phyloP scores from a whole-genome alignment of 2,329 filamentous ascomycete species.

The Ceratocystiopsis sp. region DNA sequence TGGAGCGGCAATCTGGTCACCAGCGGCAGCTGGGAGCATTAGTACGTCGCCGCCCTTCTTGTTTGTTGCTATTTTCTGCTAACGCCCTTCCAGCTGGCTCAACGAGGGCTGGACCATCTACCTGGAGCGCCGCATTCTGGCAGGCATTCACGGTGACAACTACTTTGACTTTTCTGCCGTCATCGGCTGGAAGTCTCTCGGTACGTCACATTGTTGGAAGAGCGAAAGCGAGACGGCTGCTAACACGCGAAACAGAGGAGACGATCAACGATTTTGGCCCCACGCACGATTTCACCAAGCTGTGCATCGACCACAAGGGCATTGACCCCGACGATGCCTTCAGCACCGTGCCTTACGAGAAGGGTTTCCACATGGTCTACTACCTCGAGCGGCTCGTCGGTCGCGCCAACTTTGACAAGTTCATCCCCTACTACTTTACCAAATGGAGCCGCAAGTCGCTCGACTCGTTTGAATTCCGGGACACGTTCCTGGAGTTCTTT shows the following conservation, averaged over 20 bases:
- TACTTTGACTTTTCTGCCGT: conserved; percentile 90
- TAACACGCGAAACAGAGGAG: conserved; percentile 34
- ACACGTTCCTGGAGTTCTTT: conserved; percentile 77
- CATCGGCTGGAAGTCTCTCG: conserved; percentile 82
- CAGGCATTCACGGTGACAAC: conserved; percentile 60
- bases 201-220: conserved; percentile 17
- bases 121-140: conserved; percentile 70
- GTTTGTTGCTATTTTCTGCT: not conserved
- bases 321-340: conserved; percentile 94
- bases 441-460: conserved; percentile 74
- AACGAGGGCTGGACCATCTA: conserved; percentile 89
- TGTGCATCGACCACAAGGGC: conserved; percentile 73
- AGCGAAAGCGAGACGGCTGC: no score
- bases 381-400: conserved; percentile 76
- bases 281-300: conserved; percentile 84
- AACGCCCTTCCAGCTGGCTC: conserved; percentile 32
- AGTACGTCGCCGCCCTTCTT: conserved; percentile 23
- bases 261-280: conserved; percentile 61
- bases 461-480: conserved; percentile 87
- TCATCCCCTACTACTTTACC: conserved; percentile 88
- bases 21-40: conserved; percentile 68
- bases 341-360: conserved; percentile 84
- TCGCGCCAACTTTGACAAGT: conserved; percentile 77
- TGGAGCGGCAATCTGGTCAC: conserved; percentile 84
- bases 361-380: conserved; percentile 89